phyloP scores from a whole-genome alignment of 805 yeast genomes.

The Saccharomycopsis sp. region DNA sequence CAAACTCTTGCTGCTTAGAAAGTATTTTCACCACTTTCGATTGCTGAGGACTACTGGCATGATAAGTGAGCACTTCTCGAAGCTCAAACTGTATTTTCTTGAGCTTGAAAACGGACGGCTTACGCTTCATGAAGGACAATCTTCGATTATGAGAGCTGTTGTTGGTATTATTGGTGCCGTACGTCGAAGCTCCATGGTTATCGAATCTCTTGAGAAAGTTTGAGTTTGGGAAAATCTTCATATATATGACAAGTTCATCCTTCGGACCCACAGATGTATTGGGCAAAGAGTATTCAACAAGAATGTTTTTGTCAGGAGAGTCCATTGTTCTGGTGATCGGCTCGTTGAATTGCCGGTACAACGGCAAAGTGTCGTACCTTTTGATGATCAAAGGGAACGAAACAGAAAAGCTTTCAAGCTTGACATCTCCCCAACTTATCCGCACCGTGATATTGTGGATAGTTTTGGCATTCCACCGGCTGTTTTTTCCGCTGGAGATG shows the following conservation, averaged over 20 bases:
- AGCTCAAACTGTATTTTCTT: constrained; percentile 42
- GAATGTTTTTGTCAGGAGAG: constrained; percentile 43
- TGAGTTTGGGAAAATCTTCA: constrained; percentile 37
- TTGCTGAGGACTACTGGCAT: constrained; percentile 38
- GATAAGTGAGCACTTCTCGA: constrained; percentile 47
- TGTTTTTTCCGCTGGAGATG: constrained; percentile 44
- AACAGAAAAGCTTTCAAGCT: constrained; percentile 23
- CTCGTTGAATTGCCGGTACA: constrained; percentile 48
- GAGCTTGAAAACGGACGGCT: constrained; percentile 30
- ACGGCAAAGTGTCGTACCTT: constrained; percentile 50
- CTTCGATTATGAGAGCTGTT: constrained; percentile 21
- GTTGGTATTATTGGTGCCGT: constrained; percentile 15
- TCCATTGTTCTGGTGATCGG: constrained; percentile 38
- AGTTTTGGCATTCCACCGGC: constrained; percentile 42
- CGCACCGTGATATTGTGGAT: constrained; percentile 38
- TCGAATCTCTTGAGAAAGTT: constrained; percentile 11
- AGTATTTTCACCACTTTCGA: constrained; percentile 41
- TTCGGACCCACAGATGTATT: constrained; percentile 52
- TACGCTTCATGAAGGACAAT: constrained; percentile 19
- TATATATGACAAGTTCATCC: constrained; percentile 38
- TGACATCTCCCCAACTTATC: constrained; percentile 21
- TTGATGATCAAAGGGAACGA: constrained; percentile 48
- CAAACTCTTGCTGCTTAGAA: constrained; percentile 30
- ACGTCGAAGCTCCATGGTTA: constrained; percentile 11
- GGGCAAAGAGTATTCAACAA: constrained; percentile 41